Base-by-base conservation (phyloP, 1,139 yeast genomes). In the Candida sojae region DNA sequence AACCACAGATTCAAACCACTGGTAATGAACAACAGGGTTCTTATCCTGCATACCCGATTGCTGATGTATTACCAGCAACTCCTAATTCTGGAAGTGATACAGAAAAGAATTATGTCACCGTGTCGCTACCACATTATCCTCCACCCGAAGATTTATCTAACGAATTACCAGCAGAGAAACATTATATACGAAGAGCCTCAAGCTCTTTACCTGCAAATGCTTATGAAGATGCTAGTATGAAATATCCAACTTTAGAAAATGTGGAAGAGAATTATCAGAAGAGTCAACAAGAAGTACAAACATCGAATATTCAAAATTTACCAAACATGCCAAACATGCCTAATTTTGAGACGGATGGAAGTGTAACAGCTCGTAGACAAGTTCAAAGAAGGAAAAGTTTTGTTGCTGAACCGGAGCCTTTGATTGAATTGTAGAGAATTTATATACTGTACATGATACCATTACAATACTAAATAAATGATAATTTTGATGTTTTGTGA, bases 391-490 rank as follows among this genome's bases (percentile, higher is more conserved):
- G 37, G 5, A 43, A 44, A 33, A 56, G 56, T 50, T 59, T 31
- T 48, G 56, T 55, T 13, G 49, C 61, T 6, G 69, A 65, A 46
- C 68, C 72, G 13, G 76, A 71, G 48, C 73, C 76, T 26, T 63
- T 71, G 51, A 71, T 71, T 53, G 76, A 71, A 47, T 59, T 71
- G 43, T 71, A 61, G 26, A n/a, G 21, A 6, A 17, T 23, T n/a
- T 29, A 8, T 5, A 21, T 13, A 12, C 21, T 17, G 21, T 17
- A 17, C 21, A 17, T 17, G 21, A 2, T 17, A 17, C 21, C 21
- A 17, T 17, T 17, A 17, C 21, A 17, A 17, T 17, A 17, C 26
- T 7, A 17, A 35, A 35, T 17, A 35, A 35, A 35, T 17, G 26
- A 8, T 21, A 13, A 6, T 11, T 39, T 9, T 10, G 40, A 17